Evolutionary conservation across 768 basidiomycete genomes (phyloP), one percentile per base, ranked within the genome.

Genomic region (Sarcomyxa edulis): DNA sequence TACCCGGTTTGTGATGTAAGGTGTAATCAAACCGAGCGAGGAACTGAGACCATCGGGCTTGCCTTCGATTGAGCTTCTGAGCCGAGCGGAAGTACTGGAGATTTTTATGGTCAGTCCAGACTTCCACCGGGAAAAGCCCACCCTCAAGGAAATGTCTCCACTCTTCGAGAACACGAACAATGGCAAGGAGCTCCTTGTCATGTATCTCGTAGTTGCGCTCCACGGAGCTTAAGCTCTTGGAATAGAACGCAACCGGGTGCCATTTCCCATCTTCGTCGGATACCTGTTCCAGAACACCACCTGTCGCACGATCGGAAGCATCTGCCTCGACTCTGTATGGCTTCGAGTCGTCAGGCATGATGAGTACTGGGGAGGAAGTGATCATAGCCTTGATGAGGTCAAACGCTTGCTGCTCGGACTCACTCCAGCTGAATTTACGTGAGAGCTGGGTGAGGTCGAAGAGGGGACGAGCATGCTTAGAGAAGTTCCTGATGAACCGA

Each of bases 171-270:
- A 58, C 56, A 20, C 51, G 22, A n/a, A 76, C 57, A 19, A 76
- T 69, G 0, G 71, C 68, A 3, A 75, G 57, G 0, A 77, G 39
- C 49, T 80, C 75, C 40, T 62, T 62, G 46, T 78, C 59, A 38
- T 68, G 54, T 23, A 61, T 59, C 14, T 66, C 55, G 46, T 76
- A 76, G 46, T 76, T 74, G 2, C 51, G 35, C 48, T 76, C 67
- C 0, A 62, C 53, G 0, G 40, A 16, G 6, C 33, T 49, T 0
- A 71, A 39, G 5, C 52, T 47, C 5, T 58, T 53, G 0, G 65
- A 72, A 3, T 51, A 44, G 42, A 61, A 76, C 0, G 58, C 67
- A 12, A 72, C 47, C 0, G 71, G 69, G 3, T 55, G 53, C 52
- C 58, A 65, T 5, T 26, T 32, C 3, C 49, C 39, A 24, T 59